A percentile compares a stretch with the other conserved stretches of the same genome.
phyloP scores from a whole-genome alignment of 352 stramenopile genomes.

The Phytophthora pluvialis region DNA sequence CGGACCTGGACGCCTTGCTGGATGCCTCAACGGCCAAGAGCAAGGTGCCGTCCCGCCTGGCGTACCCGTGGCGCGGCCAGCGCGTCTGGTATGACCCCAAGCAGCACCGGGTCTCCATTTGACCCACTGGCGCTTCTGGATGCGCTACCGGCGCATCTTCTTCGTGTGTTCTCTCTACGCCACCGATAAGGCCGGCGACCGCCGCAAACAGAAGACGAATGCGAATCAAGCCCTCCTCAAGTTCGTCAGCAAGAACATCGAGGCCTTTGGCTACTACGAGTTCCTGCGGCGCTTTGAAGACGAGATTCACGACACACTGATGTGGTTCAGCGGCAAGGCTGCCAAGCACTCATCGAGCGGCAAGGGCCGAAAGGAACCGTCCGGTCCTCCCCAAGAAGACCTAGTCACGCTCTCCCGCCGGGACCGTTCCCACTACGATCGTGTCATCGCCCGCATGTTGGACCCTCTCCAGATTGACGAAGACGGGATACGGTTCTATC shows the following conservation, averaged over 20 bases:
- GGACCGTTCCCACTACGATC: background rate
- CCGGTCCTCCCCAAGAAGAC: background rate
- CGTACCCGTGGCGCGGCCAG: background rate
- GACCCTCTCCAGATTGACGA: background rate
- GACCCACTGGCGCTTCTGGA: background rate
- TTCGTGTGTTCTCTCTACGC: background rate
- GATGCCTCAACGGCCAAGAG: background rate
- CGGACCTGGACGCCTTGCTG: no score
- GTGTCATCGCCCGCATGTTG: background rate
- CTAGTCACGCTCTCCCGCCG: background rate
- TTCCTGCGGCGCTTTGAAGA: background rate
- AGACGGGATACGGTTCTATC: constrained; percentile 1
- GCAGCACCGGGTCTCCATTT: background rate
- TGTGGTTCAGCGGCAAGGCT: constrained; percentile 3
- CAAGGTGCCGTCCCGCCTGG: background rate
- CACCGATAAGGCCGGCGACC: background rate
- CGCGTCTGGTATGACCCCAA: constrained; percentile 4
- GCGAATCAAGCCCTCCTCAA: background rate
- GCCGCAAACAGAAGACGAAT: background rate
- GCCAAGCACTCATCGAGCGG: background rate
- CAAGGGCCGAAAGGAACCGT: background rate
- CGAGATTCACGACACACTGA: background rate
- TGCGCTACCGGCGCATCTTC: background rate
- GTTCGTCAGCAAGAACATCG: background rate
- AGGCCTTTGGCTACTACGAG: constrained; percentile 4